Base-by-base conservation (phyloP, 2,329 filamentous ascomycete genomes). In the Reticulascus tulasneorum region DNA sequence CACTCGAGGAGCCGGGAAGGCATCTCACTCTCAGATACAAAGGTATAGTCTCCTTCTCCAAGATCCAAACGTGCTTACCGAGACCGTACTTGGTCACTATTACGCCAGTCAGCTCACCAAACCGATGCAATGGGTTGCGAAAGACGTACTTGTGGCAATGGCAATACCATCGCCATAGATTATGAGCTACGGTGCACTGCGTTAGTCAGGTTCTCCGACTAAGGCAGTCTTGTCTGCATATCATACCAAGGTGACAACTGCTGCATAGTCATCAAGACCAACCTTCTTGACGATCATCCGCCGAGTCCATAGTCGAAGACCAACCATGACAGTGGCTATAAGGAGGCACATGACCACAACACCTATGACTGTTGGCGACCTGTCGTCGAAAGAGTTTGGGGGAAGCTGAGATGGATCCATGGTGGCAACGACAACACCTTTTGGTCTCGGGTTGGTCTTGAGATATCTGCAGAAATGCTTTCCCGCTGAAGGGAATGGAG, bases 191-290 rank as follows among this genome's bases (percentile, higher is more conserved):
- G n/a, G n/a, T n/a, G n/a, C n/a, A 9, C 32, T 23, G 24, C 23
- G 21, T 24, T 29, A 15, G 40, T 29, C 32, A 42, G 19, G 36
- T 42, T 15, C 12, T 12, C 11, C 5, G 20, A 13, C 11, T 12
- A 5, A 12, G 11, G 5, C 27, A 24, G 15, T 46, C 13, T 23
- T n/a, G 6, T 5, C 7, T 10, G 10, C 5, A 28, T 20, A 9
- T 44, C 45, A 34, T 26, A 56, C 53, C 27, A 54, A 23, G 7
- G 50, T 47, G 9, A 40, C 13, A n/a, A 53, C 45, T 4, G 52
- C 51, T 12, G 48, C 39, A 23, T 37, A 42, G 29, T 55, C 54
- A 27, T 57, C 52, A 9, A 47, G 29, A 11, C 54, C 54, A 15
- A 54, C 37, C 17, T 47, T 40, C 15, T 46, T 33, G 12, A 54